phyloP scores from a whole-genome alignment of 139 green algal genomes.

The Volvox reticuliferus region DNA sequence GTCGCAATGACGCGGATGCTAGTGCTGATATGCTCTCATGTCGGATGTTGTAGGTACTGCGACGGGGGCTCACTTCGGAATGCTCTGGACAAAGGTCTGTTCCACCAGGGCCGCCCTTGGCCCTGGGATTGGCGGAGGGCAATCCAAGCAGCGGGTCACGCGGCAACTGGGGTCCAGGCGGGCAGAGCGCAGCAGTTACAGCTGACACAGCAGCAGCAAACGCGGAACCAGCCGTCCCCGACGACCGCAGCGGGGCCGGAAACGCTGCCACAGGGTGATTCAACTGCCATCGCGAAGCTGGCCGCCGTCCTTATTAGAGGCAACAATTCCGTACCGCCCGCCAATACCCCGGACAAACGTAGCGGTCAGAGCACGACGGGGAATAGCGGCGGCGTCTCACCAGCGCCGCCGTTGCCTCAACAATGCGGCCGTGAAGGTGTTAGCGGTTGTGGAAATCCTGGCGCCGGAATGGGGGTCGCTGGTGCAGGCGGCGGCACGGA shows the following conservation, averaged over 20 bases:
- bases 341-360: neutral
- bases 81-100: slow-evolving; percentile 1
- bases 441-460: neutral
- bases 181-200: neutral
- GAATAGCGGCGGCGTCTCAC: neutral
- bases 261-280: neutral
- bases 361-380: neutral
- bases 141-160: neutral
- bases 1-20: neutral
- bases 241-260: neutral
- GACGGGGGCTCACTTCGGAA: slow-evolving; percentile 14
- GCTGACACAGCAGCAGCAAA: neutral
- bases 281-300: neutral
- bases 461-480: no score
- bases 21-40: neutral
- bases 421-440: neutral
- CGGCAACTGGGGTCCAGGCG: neutral
- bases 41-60: slow-evolving; percentile 14
- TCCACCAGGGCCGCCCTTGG: slow-evolving; percentile 29
- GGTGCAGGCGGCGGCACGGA: neutral
- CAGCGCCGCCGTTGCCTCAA: neutral
- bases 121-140: slow-evolving; percentile 20
- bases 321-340: neutral
- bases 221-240: neutral
- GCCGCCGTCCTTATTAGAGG: neutral